Evolutionary conservation across 306 rosid genomes (phyloP).

Genomic region (Cyamopsis tetragonoloba): DNA sequence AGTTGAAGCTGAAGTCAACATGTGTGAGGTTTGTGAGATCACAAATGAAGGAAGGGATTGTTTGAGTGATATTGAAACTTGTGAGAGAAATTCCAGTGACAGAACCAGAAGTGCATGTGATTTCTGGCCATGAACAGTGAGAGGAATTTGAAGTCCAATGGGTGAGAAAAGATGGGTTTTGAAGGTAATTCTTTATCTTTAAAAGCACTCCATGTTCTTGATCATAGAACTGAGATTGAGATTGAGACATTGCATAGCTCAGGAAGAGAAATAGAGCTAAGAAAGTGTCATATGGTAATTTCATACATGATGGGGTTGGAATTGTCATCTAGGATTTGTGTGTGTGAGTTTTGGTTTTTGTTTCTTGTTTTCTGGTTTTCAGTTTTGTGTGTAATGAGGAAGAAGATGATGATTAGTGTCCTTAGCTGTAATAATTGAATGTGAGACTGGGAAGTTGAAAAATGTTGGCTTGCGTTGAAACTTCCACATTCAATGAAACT

Average conservation of each 20-base stretch:
- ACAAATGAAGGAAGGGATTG: constrained; percentile 25
- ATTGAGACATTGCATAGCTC: constrained; percentile 11
- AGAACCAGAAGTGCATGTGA: constrained; percentile 18
- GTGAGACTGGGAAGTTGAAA: neutral
- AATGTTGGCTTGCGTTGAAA: constrained; percentile 4
- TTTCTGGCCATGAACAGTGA: constrained; percentile 59
- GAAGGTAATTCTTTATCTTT: constrained; percentile 23
- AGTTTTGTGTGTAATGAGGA: constrained; percentile 4
- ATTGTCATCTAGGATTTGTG: constrained; percentile 4
- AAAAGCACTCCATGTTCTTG: constrained; percentile 16
- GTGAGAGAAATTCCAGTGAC: constrained; percentile 26
- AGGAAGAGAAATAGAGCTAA: constrained; percentile 12
- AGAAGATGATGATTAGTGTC: neutral
- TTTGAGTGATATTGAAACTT: neutral
- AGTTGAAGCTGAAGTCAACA: constrained; percentile 25
- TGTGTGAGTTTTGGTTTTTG: neutral
- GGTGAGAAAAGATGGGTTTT: constrained; percentile 8
- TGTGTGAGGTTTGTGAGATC: constrained; percentile 25
- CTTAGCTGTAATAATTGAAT: no score
- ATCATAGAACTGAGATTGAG: constrained; percentile 24
- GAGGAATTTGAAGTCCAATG: constrained; percentile 37
- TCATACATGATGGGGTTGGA: neutral
- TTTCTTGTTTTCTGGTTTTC: constrained; percentile 1
- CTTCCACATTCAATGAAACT: neutral
- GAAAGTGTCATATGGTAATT: neutral